Conservation (phyloP, 768 basidiomycete genomes). For the Leccinum truebloodii region DNA sequence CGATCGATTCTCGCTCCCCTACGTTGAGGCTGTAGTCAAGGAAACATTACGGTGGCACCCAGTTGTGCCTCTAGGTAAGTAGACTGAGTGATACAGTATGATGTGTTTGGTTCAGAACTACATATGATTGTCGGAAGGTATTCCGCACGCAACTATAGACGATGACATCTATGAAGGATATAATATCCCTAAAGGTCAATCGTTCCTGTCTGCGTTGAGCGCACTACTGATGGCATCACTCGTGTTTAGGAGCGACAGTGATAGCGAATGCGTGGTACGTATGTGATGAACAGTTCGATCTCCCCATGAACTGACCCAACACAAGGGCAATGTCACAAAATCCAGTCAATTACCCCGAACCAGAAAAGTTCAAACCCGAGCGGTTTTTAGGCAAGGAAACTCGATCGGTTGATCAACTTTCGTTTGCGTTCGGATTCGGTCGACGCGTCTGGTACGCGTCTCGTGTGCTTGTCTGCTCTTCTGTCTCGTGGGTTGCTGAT, state of each 20-base stretch:
- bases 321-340: constrained; percentile 38
- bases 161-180: constrained; percentile 47
- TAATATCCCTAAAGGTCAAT: constrained; percentile 51
- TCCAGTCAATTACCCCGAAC: constrained; percentile 38
- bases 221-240: neutral
- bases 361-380: constrained; percentile 40
- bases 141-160: constrained; percentile 35
- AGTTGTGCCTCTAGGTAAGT: constrained; percentile 13
- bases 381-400: constrained; percentile 28
- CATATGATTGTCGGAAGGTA: constrained; percentile 14
- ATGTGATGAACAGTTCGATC: neutral
- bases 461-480: too few relatives aligned
- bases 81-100: neutral
- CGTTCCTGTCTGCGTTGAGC: neutral
- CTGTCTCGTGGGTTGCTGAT: neutral
- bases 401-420: constrained; percentile 11
- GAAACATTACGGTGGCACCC: constrained; percentile 31
- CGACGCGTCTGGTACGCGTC: constrained; percentile 34
- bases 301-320: neutral
- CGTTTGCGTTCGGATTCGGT: constrained; percentile 40
- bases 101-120: neutral
- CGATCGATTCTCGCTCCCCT: constrained; percentile 22
- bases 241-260: constrained; percentile 21
- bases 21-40: constrained; percentile 22
- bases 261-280: constrained; percentile 22